Evolutionary conservation across 805 yeast genomes (phyloP).

Genomic region (Lipomyces chichibuensis): DNA sequence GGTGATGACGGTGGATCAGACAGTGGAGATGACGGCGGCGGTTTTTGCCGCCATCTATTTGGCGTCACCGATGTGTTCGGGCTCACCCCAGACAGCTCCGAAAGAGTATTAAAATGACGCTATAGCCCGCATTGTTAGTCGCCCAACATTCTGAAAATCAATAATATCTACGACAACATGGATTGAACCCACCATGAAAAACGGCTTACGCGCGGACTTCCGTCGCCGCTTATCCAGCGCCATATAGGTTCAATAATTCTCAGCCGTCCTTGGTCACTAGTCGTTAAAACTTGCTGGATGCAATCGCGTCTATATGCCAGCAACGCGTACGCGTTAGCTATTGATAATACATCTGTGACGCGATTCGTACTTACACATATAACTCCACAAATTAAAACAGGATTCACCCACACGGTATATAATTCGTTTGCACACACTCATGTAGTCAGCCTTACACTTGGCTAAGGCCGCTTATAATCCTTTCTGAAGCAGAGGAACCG

Average conservation of each 20-base stretch:
- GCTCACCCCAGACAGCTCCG: background rate
- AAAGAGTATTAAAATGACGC: slow-evolving; percentile 1
- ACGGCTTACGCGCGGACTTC: background rate
- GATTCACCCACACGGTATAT: background rate
- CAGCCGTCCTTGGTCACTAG: background rate
- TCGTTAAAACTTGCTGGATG: background rate
- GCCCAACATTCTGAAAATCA: background rate
- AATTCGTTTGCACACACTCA: background rate
- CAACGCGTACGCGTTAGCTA: background rate
- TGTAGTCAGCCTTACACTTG: background rate
- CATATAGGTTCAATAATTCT: background rate
- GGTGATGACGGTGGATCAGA: background rate
- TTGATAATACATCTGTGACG: background rate
- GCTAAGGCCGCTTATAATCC: background rate
- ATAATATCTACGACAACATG: background rate
- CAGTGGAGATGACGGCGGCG: background rate
- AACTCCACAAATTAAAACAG: background rate
- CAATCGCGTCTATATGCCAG: background rate
- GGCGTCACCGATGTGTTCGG: background rate
- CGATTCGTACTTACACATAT: background rate
- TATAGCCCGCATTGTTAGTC: background rate
- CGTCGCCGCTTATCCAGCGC: slow-evolving; percentile 2
- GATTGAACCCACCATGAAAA: background rate
- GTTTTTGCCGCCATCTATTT: background rate
- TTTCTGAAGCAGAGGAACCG: background rate